Conservation (phyloP, 2,329 filamentous ascomycete genomes). For the Fusarium verrucosum region DNA sequence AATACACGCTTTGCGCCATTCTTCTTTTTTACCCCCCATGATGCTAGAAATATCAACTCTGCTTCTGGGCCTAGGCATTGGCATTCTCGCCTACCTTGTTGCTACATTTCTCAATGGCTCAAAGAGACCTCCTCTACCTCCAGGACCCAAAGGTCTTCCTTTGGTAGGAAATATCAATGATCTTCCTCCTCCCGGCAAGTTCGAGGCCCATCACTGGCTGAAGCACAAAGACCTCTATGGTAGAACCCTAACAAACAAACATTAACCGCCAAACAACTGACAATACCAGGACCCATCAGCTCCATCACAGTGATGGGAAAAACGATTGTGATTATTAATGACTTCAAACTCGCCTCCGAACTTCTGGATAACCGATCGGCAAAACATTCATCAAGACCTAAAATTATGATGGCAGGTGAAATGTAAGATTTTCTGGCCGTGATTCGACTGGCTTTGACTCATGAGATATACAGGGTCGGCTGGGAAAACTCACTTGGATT, state of each 20-base stretch:
- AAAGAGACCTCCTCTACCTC: slow-evolving; percentile 7
- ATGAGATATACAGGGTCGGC: slow-evolving; percentile 9
- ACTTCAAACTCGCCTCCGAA: slow-evolving; percentile 48
- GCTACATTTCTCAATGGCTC: background rate
- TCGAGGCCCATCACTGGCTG: slow-evolving; percentile 34
- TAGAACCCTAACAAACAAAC: background rate
- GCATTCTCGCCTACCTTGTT: background rate
- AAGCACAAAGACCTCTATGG: slow-evolving; percentile 33
- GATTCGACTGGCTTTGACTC: too few relatives aligned
- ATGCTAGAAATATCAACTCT: background rate
- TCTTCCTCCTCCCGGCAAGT: slow-evolving; percentile 3
- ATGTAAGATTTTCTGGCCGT: slow-evolving; percentile 2
- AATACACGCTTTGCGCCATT: too few relatives aligned
- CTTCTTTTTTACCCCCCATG: fast-evolving
- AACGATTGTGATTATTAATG: slow-evolving; percentile 54
- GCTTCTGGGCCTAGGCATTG: background rate
- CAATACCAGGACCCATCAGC: slow-evolving; percentile 54
- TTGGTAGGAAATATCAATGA: slow-evolving; percentile 27
- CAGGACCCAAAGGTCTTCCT: slow-evolving; percentile 30
- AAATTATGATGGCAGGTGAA: slow-evolving; percentile 24
- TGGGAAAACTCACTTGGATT: slow-evolving; percentile 49
- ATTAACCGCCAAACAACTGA: background rate
- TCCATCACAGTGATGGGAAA: slow-evolving; percentile 52
- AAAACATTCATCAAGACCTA: slow-evolving; percentile 25
- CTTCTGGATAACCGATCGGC: slow-evolving; percentile 46